phyloP scores from a whole-genome alignment of 495 filamentous ascomycete species.

The Xanthoparmelia taractica region DNA sequence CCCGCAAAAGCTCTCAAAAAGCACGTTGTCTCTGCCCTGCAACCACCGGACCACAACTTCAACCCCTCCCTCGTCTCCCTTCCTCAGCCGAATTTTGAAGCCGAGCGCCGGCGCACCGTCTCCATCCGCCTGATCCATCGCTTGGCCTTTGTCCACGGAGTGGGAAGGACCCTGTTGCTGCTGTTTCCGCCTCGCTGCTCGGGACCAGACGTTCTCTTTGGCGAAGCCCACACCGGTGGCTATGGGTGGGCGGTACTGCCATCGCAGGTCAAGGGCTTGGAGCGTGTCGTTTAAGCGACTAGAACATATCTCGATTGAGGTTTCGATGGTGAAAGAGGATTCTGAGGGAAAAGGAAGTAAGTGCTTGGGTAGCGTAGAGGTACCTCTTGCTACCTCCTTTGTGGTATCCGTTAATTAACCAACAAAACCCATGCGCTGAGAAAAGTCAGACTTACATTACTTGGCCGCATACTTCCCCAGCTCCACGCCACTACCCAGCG shows the following conservation, averaged over 20 bases:
- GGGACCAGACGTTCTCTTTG: constrained; percentile 63
- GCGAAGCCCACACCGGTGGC: constrained; percentile 48
- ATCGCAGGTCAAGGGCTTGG: constrained; percentile 41
- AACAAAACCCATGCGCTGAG: too few species aligned
- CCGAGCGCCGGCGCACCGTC: constrained; percentile 34
- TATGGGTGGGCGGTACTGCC: constrained; percentile 41
- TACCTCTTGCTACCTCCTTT: constrained; percentile 50
- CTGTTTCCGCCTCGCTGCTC: constrained; percentile 53
- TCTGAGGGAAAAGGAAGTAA: constrained; percentile 53
- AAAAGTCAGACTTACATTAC: constrained; percentile 37
- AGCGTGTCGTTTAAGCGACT: constrained; percentile 38
- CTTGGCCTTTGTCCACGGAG: constrained; percentile 19
- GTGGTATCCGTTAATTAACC: not conserved
- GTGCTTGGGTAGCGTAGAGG: constrained; percentile 48
- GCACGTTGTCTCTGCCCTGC: constrained; percentile 59
- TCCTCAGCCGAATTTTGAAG: constrained; percentile 41
- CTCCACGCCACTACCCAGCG: constrained; percentile 90
- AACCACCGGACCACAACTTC: constrained; percentile 60
- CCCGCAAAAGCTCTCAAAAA: constrained; percentile 87
- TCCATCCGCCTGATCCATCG: constrained; percentile 20
- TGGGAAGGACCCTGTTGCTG: constrained; percentile 23
- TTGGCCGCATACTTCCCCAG: constrained; percentile 61
- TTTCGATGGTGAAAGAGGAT: constrained; percentile 23
- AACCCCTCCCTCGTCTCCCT: constrained; percentile 24
- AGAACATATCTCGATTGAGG: constrained; percentile 12